Conservation (phyloP, 2,329 filamentous ascomycete species). For the Talaromyces pinophilus region DNA sequence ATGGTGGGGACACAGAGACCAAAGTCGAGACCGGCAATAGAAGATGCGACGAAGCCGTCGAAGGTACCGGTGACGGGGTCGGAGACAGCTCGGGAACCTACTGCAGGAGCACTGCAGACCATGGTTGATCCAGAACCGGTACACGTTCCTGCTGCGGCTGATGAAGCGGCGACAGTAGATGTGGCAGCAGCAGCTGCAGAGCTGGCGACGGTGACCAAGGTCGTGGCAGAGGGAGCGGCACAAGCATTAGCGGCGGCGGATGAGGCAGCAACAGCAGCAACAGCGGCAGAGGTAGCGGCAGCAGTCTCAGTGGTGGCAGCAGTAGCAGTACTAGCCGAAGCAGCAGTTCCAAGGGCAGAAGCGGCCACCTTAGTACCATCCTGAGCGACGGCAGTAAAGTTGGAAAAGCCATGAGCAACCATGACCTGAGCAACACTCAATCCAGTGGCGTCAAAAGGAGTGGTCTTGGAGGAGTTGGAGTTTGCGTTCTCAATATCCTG, state of each 20-base stretch:
- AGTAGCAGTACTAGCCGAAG: constrained; percentile 34
- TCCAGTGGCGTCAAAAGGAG: constrained; percentile 61
- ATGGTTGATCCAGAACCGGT: neutral
- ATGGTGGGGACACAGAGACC: constrained; percentile 55
- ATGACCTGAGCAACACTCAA: constrained; percentile 67
- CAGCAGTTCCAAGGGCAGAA: constrained; percentile 34
- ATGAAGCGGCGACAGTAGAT: constrained; percentile 6
- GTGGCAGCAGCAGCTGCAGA: constrained; percentile 11
- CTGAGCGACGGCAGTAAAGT: constrained; percentile 46
- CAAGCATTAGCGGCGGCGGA: constrained; percentile 20
- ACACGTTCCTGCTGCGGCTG: constrained; percentile 7
- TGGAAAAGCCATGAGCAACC: constrained; percentile 62
- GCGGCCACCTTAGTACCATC: constrained; percentile 36
- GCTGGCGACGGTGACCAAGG: constrained; percentile 1
- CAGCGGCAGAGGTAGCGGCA: constrained; percentile 20
- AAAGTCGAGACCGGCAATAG: constrained; percentile 48
- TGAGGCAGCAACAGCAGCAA: constrained; percentile 23
- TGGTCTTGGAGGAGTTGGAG: constrained; percentile 54
- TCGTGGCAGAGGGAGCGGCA: constrained; percentile 6
- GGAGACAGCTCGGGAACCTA: neutral
- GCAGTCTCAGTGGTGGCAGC: constrained; percentile 30
- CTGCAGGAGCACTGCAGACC: neutral
- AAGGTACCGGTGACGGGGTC: constrained; percentile 7
- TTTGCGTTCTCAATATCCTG: constrained; percentile 62
- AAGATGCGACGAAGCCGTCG: constrained; percentile 15